Percentiles rank a stretch among this genome's conserved stretches.
phyloP scores from a whole-genome alignment of 2,329 filamentous ascomycete genomes.

The Colletotrichum godetiae region DNA sequence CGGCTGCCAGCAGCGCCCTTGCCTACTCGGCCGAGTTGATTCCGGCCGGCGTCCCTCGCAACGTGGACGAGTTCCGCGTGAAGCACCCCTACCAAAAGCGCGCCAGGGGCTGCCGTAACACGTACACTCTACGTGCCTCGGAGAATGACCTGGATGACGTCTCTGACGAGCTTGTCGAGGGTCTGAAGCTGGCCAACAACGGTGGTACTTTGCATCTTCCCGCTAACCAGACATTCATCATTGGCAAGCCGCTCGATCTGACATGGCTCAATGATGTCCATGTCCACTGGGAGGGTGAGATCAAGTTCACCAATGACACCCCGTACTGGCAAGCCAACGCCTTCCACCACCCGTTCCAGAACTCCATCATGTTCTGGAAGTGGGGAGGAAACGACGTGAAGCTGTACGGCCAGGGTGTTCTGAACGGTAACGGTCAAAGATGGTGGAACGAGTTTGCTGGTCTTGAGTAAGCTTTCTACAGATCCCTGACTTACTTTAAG shows the following conservation, averaged over 20 bases:
- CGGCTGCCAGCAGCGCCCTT: slow-evolving; percentile 31
- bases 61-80: slow-evolving; percentile 39
- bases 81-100: slow-evolving; percentile 66
- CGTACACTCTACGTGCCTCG: slow-evolving; percentile 30
- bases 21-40: slow-evolving; percentile 28
- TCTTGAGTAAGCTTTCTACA: slow-evolving; percentile 23
- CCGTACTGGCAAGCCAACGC: slow-evolving; percentile 74
- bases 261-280: slow-evolving; percentile 72
- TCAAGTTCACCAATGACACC: slow-evolving; percentile 70
- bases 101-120: slow-evolving; percentile 31
- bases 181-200: slow-evolving; percentile 59
- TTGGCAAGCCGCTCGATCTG: slow-evolving; percentile 72
- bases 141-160: slow-evolving; percentile 57
- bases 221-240: slow-evolving; percentile 64
- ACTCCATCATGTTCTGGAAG: slow-evolving; percentile 74
- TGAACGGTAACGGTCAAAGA: slow-evolving; percentile 69
- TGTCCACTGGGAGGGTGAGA: slow-evolving; percentile 54
- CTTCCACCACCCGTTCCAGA: slow-evolving; percentile 73
- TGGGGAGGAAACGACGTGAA: slow-evolving; percentile 75
- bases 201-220: slow-evolving; percentile 70
- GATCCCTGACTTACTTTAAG: background rate
- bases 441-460: slow-evolving; percentile 73
- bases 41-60: slow-evolving; percentile 40
- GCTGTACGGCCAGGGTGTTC: slow-evolving; percentile 64
- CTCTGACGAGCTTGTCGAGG: slow-evolving; percentile 52